These are phyloP conservation scores for Fusarium guadeloupense DNA, from an alignment of 2,329 filamentous ascomycete species.

Conservation along the genomic window DNA sequence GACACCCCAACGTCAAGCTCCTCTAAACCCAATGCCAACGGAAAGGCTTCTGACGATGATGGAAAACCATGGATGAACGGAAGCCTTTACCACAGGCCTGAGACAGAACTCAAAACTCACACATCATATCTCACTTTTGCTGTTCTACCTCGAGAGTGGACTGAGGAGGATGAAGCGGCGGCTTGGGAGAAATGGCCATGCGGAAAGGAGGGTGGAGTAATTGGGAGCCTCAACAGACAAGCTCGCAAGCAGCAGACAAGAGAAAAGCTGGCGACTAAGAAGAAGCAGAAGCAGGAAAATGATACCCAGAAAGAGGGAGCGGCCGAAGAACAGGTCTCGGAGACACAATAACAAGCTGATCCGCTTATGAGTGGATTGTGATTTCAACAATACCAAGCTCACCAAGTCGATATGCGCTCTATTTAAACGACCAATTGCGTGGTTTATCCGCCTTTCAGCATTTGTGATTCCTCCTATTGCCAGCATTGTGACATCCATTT, in stretches of 20 bases:
- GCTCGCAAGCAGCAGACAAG: constrained; percentile 66
- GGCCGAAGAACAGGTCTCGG: constrained; percentile 15
- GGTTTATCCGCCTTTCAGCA: not conserved
- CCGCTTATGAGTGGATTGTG: constrained; percentile 2
- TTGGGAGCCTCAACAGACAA: constrained; percentile 63
- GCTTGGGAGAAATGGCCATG: constrained; percentile 72
- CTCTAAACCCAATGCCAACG: constrained; percentile 41
- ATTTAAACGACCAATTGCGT: not conserved
- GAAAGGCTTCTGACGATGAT: constrained; percentile 37
- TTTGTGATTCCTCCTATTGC: no score
- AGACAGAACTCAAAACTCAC: constrained; percentile 92
- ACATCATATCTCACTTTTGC: constrained; percentile 98
- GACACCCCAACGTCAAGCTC: constrained; percentile 45
- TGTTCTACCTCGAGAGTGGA: constrained; percentile 86
- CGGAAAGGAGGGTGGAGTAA: constrained; percentile 60
- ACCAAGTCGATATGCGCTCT: not conserved
- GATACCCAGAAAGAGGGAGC: constrained; percentile 37
- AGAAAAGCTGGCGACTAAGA: constrained; percentile 59
- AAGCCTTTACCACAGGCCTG: constrained; percentile 79
- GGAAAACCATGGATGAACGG: constrained; percentile 77
- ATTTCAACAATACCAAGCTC: constrained; percentile 4
- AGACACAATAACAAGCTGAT: constrained; percentile 28
- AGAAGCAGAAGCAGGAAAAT: constrained; percentile 49
- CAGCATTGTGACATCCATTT: constrained; percentile 5
- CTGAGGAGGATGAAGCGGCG: constrained; percentile 78